Base-by-base conservation (phyloP, 202 grass and related monocot species). In the Cymbopogon flexuosus region DNA sequence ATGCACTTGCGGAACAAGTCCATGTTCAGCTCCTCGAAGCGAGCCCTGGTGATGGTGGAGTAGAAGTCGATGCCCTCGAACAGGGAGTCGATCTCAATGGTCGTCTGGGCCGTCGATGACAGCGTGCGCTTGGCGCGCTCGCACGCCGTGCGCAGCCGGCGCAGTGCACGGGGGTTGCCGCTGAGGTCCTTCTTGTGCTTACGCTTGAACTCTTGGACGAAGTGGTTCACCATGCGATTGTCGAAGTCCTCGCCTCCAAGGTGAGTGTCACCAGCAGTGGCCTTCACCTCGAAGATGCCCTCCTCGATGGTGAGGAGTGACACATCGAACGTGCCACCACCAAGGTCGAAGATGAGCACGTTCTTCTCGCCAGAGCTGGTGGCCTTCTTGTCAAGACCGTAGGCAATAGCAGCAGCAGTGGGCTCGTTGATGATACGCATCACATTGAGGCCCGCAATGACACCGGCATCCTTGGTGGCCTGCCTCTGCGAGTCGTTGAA, bases 221-320 rank as follows among this genome's bases (percentile, higher is more conserved):
- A 93, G 83, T 97, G 93, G 81, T 97, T 93, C 70, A 97, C 93
- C 93, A 97, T 87, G 27, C 93, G 79, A 70, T 97, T 93, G 81
- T 93, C 90, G 3, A 91, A 96, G 78, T 96, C 93, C 70, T 96
- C 93, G 1, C 93, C 90, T 11, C 93, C 88, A 18, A 93, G 90
- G 85, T 96, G 93, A 11, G 93, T 96, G 80, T 97, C 93, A 31
- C 93, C 93, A 0, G 90, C 90, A 16, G 93, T 93, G 37, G 93
- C 88, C 73, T 96, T 96, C 19, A 96, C 93, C 79, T 96, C 90
- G 22, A 96, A 96, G 73, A 96, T 96, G 21, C 93, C 93, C 67
- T 96, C 90, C 74, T 96, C 93, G 18, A 96, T 96, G 40, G 93
- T 97, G 65, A 97, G 90, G 0, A 97, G 74, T 0, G 93, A 97